A percentile compares a stretch with the other conserved stretches of the same genome.
Conservation (phyloP, 1,284 basidiomycete species). For the Porogramme epimiltina region DNA sequence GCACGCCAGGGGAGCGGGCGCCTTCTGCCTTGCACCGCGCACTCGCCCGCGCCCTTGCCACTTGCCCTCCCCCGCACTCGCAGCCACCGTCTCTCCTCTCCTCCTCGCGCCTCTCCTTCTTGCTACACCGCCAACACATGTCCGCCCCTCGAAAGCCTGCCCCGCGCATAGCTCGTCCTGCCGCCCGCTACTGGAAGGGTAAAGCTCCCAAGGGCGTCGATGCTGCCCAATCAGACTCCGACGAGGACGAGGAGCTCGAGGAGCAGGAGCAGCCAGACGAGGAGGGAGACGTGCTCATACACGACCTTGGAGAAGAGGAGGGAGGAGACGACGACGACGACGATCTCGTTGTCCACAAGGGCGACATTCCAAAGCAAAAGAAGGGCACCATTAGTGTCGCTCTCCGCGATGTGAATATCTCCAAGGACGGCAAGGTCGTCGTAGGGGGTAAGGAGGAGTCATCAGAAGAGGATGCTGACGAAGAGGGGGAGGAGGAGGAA, state of each 20-base stretch:
- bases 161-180: constrained; percentile 69
- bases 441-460: constrained; percentile 75
- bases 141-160: constrained; percentile 63
- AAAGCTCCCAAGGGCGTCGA: constrained; percentile 81
- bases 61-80: too few species aligned
- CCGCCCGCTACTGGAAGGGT: constrained; percentile 82
- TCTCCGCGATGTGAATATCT: constrained; percentile 75
- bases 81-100: too few species aligned
- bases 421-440: constrained; percentile 74
- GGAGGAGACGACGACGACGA: constrained; percentile 53
- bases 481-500: constrained; percentile 33
- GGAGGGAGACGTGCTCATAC: constrained; percentile 60
- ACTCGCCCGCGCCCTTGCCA: too few species aligned
- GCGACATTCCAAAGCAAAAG: constrained; percentile 33
- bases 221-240: constrained; percentile 54
- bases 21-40: too few species aligned
- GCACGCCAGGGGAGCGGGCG: too few species aligned
- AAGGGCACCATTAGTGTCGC: constrained; percentile 67
- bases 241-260: constrained; percentile 61
- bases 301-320: constrained; percentile 43
- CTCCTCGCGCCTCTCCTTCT: too few species aligned
- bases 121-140: too few species aligned
- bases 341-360: constrained; percentile 39
- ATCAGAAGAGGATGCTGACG: constrained; percentile 2
- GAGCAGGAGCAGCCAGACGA: constrained; percentile 46